Evolutionary conservation across 1,284 basidiomycete genomes (phyloP).

Genomic region (Naganishia sp.): DNA sequence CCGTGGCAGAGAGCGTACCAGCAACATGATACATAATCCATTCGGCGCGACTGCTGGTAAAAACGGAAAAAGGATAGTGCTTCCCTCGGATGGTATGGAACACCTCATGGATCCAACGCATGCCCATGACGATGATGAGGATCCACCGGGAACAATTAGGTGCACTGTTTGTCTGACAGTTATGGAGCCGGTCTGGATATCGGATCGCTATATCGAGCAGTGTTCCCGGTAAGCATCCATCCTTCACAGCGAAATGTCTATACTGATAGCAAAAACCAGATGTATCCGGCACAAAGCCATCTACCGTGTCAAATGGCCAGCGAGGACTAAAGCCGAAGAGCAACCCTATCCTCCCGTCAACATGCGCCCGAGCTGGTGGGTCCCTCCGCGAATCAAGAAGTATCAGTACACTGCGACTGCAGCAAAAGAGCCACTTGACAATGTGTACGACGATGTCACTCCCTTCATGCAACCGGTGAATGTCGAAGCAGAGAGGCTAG

Average conservation of each 20-base stretch:
- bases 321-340: conserved; percentile 12
- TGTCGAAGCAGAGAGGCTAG: neutral
- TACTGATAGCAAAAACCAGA: neutral
- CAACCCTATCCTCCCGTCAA: conserved; percentile 24
- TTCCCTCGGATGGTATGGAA: neutral
- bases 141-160: conserved; percentile 6
- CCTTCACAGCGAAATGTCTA: neutral
- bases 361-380: conserved; percentile 24
- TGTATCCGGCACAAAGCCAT: conserved; percentile 25
- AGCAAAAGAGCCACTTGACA: neutral
- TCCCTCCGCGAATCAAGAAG: conserved; percentile 15
- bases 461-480: neutral
- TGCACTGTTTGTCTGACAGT: conserved; percentile 14
- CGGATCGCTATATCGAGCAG: conserved; percentile 17
- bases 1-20: conserved; percentile 19
- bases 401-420: neutral
- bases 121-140: neutral
- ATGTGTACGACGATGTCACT: neutral
- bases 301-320: conserved; percentile 24
- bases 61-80: neutral
- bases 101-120: neutral
- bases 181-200: conserved; percentile 25
- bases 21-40: conserved; percentile 24
- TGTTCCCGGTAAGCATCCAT: conserved; percentile 13
- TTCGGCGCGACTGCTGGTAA: conserved; percentile 6